Evolutionary conservation across 2,329 filamentous ascomycete genomes (phyloP).

Genomic region (Aspergillus uvarum): DNA sequence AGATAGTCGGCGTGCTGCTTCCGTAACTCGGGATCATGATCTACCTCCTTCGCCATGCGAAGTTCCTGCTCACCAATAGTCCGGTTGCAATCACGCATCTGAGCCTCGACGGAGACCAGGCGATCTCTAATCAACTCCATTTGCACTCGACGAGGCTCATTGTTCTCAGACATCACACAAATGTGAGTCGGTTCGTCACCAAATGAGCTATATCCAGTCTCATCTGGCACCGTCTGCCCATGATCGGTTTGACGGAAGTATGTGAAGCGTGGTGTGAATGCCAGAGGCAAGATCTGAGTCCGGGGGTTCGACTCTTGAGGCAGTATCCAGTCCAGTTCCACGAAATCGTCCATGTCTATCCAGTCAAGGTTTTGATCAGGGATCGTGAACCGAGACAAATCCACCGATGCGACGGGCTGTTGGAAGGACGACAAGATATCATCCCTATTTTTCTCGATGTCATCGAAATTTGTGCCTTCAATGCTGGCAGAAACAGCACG

Average conservation of each 20-base stretch:
- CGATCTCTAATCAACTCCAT: constrained; percentile 79
- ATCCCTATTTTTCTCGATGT: constrained; percentile 62
- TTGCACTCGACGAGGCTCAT: constrained; percentile 86
- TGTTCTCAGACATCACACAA: constrained; percentile 89
- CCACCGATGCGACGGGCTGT: constrained; percentile 52
- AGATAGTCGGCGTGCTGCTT: constrained; percentile 52
- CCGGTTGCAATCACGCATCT: constrained; percentile 72
- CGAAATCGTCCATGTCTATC: constrained; percentile 99
- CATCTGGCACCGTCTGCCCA: constrained; percentile 69
- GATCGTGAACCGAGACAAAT: constrained; percentile 86
- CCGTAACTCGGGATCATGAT: constrained; percentile 47
- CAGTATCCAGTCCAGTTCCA: constrained; percentile 94
- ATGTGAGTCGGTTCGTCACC: constrained; percentile 91
- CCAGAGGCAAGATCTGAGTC: constrained; percentile 89
- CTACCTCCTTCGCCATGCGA: constrained; percentile 54
- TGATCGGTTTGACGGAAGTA: constrained; percentile 98
- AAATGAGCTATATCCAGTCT: constrained; percentile 81
- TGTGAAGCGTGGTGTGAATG: constrained; percentile 89
- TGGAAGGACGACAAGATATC: constrained; percentile 59
- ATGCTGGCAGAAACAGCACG: constrained; percentile 91
- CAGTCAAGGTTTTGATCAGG: constrained; percentile 93
- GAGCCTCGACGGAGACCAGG: constrained; percentile 72
- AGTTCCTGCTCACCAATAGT: constrained; percentile 75
- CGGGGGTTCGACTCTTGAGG: constrained; percentile 87
- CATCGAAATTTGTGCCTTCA: constrained; percentile 73